These are phyloP conservation scores for Stylosanthes scabra DNA, from an alignment of 331 rosid genomes.

Conservation along the genomic window DNA sequence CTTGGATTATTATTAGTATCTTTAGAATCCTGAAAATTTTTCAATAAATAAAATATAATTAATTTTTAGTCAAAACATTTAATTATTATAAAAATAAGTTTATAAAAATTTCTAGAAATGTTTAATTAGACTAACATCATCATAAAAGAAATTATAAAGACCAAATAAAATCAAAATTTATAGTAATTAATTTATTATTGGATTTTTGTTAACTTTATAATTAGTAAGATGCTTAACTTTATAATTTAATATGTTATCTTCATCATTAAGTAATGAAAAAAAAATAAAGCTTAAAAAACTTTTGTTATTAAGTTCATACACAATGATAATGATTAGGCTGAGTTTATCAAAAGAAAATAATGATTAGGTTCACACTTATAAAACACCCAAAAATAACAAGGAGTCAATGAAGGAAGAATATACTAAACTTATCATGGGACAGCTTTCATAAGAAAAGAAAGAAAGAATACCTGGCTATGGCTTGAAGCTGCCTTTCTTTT, in stretches of 20 bases:
- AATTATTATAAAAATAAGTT: too few relatives aligned
- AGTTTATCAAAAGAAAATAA: not conserved
- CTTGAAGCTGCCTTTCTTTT: conserved; percentile 54
- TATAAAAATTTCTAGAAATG: too few relatives aligned
- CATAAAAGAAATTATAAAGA: too few relatives aligned
- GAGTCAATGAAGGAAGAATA: conserved; percentile 42
- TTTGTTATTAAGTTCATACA: not conserved
- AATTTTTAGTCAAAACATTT: not conserved
- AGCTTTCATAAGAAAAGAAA: conserved; percentile 36
- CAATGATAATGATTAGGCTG: conserved; percentile 20
- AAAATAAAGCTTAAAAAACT: conserved; percentile 3
- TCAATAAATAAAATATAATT: not conserved
- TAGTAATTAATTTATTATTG: too few relatives aligned
- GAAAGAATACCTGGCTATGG: conserved; percentile 55
- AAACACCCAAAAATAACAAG: not conserved
- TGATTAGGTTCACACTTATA: conserved; percentile 9
- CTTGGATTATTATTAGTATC: conserved; percentile 48
- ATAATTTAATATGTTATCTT: not conserved
- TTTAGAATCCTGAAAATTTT: conserved; percentile 38
- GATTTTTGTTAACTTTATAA: too few relatives aligned
- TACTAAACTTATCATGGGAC: conserved; percentile 19
- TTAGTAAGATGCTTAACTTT: not conserved
- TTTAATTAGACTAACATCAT: too few relatives aligned
- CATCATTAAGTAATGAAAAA: conserved; percentile 21
- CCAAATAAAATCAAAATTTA: too few relatives aligned